Evolutionary conservation across 352 stramenopile genomes (phyloP).

Genomic region (Poterioochromonas sp.): DNA sequence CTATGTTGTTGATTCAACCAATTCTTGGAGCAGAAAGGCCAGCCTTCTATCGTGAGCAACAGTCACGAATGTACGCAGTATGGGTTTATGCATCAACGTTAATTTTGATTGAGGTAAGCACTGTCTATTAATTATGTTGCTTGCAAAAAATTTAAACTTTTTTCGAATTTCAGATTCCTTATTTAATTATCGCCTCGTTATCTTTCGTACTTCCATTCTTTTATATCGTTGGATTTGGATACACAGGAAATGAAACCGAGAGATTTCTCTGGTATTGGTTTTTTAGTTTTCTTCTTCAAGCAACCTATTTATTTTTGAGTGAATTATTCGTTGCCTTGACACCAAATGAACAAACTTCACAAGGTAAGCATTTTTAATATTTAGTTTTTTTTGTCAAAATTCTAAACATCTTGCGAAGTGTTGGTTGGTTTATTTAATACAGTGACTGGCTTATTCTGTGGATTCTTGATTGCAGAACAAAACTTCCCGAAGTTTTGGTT

Average conservation of each 20-base stretch:
- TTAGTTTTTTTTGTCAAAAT: slow-evolving; percentile 20
- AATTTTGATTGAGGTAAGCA: slow-evolving; percentile 59
- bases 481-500: slow-evolving; percentile 44
- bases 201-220: slow-evolving; percentile 25
- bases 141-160: too few species aligned
- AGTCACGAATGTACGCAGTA: slow-evolving; percentile 73
- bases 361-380: slow-evolving; percentile 33
- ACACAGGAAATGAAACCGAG: not conserved
- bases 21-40: slow-evolving; percentile 65
- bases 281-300: slow-evolving; percentile 50
- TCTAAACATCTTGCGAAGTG: slow-evolving; percentile 65
- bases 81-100: slow-evolving; percentile 62
- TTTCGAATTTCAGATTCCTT: slow-evolving; percentile 55
- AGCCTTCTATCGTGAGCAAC: slow-evolving; percentile 79
- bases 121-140: too few species aligned
- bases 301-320: slow-evolving; percentile 48
- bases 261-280: slow-evolving; percentile 26
- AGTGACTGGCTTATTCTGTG: slow-evolving; percentile 41
- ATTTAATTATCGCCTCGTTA: not conserved
- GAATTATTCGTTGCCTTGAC: not conserved
- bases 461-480: slow-evolving; percentile 41
- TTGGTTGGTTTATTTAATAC: slow-evolving; percentile 50
- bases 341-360: not conserved
- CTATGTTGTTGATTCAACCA: slow-evolving; percentile 58
- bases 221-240: slow-evolving; percentile 29